Conservation (phyloP, 176 grass and related monocot species). For the Oryza glaberrima region DNA sequence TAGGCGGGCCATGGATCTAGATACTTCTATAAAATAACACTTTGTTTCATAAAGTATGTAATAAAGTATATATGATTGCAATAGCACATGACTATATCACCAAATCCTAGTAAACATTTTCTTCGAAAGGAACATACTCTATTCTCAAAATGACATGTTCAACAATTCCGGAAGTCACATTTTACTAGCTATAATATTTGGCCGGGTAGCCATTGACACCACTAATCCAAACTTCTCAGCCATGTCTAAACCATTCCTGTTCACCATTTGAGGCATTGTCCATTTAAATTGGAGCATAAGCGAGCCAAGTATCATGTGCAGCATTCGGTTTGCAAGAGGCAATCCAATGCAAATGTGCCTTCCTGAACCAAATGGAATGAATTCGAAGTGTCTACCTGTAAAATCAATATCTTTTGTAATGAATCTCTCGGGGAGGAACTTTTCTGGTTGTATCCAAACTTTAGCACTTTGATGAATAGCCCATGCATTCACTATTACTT, state of each 20-base stretch:
- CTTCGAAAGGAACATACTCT: too few relatives aligned
- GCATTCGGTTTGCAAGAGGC: conserved; percentile 41
- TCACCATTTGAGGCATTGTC: not conserved
- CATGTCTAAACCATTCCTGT: conserved; percentile 28
- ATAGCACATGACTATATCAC: too few relatives aligned
- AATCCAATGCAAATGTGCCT: conserved; percentile 47
- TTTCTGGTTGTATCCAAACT: conserved; percentile 27
- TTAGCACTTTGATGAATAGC: conserved; percentile 36
- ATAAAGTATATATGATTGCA: too few relatives aligned
- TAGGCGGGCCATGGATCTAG: not conserved
- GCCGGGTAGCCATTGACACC: conserved; percentile 30
- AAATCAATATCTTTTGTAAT: conserved; percentile 32
- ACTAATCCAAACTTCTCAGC: conserved; percentile 47
- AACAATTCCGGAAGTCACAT: too few relatives aligned
- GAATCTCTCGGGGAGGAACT: conserved; percentile 53
- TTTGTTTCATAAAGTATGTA: too few relatives aligned
- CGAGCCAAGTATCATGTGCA: conserved; percentile 51
- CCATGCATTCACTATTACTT: conserved; percentile 42
- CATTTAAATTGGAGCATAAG: conserved; percentile 45
- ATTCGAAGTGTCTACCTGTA: conserved; percentile 35
- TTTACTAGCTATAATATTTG: too few relatives aligned
- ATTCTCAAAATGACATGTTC: too few relatives aligned
- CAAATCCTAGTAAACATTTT: too few relatives aligned
- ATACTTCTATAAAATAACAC: too few relatives aligned
- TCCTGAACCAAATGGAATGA: conserved; percentile 48